A percentile compares a stretch with the other conserved stretches of the same genome.
phyloP scores from a whole-genome alignment of 495 filamentous ascomycete genomes.

The Massariosphaeria phaeospora region DNA sequence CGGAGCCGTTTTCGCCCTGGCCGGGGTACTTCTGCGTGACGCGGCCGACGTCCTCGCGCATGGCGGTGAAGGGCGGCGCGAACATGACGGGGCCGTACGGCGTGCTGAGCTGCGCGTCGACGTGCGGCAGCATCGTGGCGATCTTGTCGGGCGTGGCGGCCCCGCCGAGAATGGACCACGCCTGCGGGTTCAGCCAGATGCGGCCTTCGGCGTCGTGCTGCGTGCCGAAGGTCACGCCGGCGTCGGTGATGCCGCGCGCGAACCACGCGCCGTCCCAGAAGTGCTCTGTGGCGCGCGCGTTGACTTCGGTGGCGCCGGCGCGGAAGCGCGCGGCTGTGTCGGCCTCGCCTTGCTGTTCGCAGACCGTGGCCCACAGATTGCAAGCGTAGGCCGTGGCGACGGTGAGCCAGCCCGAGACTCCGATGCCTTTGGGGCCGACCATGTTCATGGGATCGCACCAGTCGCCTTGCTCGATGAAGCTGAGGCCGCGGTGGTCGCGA shows the following conservation, averaged over 20 bases:
- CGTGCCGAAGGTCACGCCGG: slow-evolving; percentile 49
- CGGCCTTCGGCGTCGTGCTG: slow-evolving; percentile 49
- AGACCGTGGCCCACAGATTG: slow-evolving; percentile 50
- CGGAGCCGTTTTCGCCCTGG: slow-evolving; percentile 52
- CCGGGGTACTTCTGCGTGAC: slow-evolving; percentile 55
- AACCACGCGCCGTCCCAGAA: slow-evolving; percentile 56
- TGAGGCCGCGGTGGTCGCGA: slow-evolving; percentile 51
- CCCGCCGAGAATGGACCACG: slow-evolving; percentile 51
- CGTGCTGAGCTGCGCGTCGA: slow-evolving; percentile 50
- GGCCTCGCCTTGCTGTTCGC: slow-evolving; percentile 44
- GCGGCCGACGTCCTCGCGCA: slow-evolving; percentile 56
- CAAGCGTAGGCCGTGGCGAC: slow-evolving; percentile 50
- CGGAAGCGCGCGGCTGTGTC: slow-evolving; percentile 45
- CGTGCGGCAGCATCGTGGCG: slow-evolving; percentile 44
- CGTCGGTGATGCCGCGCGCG: slow-evolving; percentile 54
- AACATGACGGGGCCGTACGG: slow-evolving; percentile 54
- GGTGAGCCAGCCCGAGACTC: slow-evolving; percentile 55
- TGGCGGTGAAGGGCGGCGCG: slow-evolving; percentile 48
- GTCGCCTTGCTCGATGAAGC: slow-evolving; percentile 54
- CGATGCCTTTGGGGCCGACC: slow-evolving; percentile 53
- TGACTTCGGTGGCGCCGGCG: slow-evolving; percentile 45
- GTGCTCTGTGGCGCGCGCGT: slow-evolving; percentile 48
- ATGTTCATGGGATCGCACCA: slow-evolving; percentile 60
- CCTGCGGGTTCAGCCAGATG: slow-evolving; percentile 56
- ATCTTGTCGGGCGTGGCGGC: slow-evolving; percentile 46